Conservation (phyloP, 352 stramenopile species). For the Globisporangium middletonii region DNA sequence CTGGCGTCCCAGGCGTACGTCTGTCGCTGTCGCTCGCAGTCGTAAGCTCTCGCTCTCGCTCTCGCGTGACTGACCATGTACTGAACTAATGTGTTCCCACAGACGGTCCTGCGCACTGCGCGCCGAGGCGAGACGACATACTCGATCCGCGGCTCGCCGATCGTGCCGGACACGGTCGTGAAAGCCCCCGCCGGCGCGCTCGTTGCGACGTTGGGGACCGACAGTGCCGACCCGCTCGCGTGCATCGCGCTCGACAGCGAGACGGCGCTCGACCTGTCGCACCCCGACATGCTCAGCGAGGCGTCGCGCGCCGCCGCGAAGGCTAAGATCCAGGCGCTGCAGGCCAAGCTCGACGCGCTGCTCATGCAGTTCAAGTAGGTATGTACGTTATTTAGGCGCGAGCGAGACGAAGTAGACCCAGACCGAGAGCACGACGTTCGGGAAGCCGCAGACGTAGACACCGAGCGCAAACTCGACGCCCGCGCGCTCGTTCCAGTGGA, state of each 20-base stretch:
- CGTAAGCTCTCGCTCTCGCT: not conserved
- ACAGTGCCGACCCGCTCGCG: conserved; percentile 30
- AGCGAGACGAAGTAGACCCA: conserved; percentile 91
- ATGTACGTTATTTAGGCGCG: conserved; percentile 17
- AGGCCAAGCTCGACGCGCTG: conserved; percentile 61
- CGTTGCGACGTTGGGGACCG: conserved; percentile 54
- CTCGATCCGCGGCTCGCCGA: conserved; percentile 60
- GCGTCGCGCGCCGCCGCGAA: conserved; percentile 49
- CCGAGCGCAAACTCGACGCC: conserved; percentile 89
- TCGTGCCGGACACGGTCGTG: conserved; percentile 45
- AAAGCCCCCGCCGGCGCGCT: conserved; percentile 48
- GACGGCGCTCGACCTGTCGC: conserved; percentile 52
- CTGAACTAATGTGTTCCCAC: not conserved
- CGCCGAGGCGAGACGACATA: conserved; percentile 72
- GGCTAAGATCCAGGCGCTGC: conserved; percentile 59
- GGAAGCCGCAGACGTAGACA: conserved; percentile 82
- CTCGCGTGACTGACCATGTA: too few relatives aligned
- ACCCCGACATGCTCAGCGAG: conserved; percentile 52
- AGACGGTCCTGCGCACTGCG: conserved; percentile 58
- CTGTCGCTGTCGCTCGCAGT: not conserved
- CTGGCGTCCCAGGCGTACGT: conserved; percentile 24
- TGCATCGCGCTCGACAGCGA: conserved; percentile 61
- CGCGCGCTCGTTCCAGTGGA: conserved; percentile 82
- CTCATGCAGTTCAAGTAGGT: conserved; percentile 50
- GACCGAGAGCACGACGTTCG: conserved; percentile 85